Conservation (phyloP, 805 yeast species). For the Pichia insulana region DNA sequence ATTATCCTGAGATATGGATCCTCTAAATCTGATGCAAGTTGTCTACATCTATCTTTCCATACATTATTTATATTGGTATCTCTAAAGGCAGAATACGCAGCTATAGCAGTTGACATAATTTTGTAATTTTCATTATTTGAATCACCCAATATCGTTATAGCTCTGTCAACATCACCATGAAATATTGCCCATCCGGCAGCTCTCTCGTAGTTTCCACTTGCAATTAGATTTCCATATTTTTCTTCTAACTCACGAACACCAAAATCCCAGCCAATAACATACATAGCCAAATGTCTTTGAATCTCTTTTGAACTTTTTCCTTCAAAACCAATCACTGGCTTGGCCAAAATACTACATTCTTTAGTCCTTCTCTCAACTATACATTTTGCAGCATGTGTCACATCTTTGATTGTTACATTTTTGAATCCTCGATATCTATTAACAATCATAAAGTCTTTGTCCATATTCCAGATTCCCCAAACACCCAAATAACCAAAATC, state of each 20-base stretch:
- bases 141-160: slow-evolving; percentile 70
- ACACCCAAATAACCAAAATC: slow-evolving; percentile 89
- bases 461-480: slow-evolving; percentile 80
- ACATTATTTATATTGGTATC: slow-evolving; percentile 53
- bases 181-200: slow-evolving; percentile 99
- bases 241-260: slow-evolving; percentile 67
- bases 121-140: slow-evolving; percentile 62
- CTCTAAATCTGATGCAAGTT: slow-evolving; percentile 77
- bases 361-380: slow-evolving; percentile 35
- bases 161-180: slow-evolving; percentile 77
- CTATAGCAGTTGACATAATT: slow-evolving; percentile 87
- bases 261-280: slow-evolving; percentile 87
- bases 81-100: slow-evolving; percentile 73
- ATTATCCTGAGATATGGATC: slow-evolving; percentile 87
- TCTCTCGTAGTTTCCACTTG: slow-evolving; percentile 59
- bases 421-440: slow-evolving; percentile 34
- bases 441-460: slow-evolving; percentile 33
- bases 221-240: slow-evolving; percentile 48
- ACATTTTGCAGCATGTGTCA: slow-evolving; percentile 40
- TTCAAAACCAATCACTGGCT: slow-evolving; percentile 32
- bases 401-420: slow-evolving; percentile 33
- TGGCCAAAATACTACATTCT: slow-evolving; percentile 41
- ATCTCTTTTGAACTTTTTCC: slow-evolving; percentile 43
- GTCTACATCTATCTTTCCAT: slow-evolving; percentile 91
- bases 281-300: slow-evolving; percentile 70